Conservation (phyloP, 164 flowering plant genomes). For the Malania oleifera region DNA sequence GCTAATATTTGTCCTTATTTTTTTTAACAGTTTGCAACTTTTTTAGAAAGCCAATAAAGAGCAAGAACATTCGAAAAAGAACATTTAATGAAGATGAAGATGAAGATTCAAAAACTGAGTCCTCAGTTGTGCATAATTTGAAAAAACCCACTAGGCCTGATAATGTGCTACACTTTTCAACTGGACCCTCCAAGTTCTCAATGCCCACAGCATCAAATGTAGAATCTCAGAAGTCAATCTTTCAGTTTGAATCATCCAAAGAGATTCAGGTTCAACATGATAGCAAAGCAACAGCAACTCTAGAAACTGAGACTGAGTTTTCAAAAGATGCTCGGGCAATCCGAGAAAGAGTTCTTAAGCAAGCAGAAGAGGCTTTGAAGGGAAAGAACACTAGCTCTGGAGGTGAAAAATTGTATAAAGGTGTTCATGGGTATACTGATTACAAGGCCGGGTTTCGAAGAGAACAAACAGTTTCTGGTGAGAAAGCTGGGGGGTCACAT, state of each 20-base stretch:
- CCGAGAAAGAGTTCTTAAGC: conserved; percentile 77
- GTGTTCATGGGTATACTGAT: conserved; percentile 75
- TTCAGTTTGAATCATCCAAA: conserved; percentile 79
- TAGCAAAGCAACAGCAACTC: conserved; percentile 77
- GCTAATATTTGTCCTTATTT: background rate
- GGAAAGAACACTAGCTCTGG: conserved; percentile 40
- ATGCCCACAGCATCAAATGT: conserved; percentile 18
- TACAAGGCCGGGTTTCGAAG: conserved; percentile 84
- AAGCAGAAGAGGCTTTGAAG: conserved; percentile 60
- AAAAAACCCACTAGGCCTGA: conserved; percentile 43
- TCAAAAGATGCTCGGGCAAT: conserved; percentile 72
- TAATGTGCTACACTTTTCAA: conserved; percentile 55
- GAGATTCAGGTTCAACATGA: conserved; percentile 85
- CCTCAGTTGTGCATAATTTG: conserved; percentile 24
- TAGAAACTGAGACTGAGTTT: conserved; percentile 90
- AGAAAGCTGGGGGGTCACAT: conserved; percentile 94
- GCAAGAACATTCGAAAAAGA: conserved; percentile 68
- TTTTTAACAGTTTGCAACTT: conserved; percentile 58
- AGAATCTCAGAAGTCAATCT: conserved; percentile 33
- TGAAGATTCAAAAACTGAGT: conserved; percentile 29
- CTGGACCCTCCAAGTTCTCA: conserved; percentile 34
- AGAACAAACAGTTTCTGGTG: conserved; percentile 79
- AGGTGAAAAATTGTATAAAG: conserved; percentile 70
- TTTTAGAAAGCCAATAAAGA: conserved; percentile 63
- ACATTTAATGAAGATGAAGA: conserved; percentile 39